Percentiles rank a stretch among this genome's conserved stretches.
These are phyloP conservation scores for Raddia distichophylla DNA, from an alignment of 176 grass and related monocot species.

Conservation along the genomic window DNA sequence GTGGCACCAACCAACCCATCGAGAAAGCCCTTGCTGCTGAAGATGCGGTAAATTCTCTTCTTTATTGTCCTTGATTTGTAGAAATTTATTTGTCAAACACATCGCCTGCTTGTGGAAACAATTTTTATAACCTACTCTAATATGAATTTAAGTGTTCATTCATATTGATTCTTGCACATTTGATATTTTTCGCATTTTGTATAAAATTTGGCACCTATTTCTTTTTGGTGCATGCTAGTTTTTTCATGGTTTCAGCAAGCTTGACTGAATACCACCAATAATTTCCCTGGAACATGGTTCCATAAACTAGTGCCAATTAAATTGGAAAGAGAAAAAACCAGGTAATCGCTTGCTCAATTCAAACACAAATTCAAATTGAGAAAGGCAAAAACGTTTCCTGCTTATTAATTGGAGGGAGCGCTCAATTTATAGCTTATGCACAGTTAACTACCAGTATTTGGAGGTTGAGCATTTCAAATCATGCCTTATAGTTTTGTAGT, in stretches of 20 bases:
- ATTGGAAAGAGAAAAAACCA: too few species aligned
- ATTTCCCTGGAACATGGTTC: neutral
- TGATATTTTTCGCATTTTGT: neutral
- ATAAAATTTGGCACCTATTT: neutral
- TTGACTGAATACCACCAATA: neutral
- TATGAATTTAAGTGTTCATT: neutral
- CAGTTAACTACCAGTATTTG: neutral
- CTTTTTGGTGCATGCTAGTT: neutral
- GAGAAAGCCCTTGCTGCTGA: conserved; percentile 71
- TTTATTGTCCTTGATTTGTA: neutral
- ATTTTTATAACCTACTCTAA: neutral
- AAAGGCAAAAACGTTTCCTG: too few species aligned
- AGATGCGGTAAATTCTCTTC: conserved; percentile 69
- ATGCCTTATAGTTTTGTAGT: neutral
- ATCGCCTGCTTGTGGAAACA: neutral
- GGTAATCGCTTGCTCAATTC: too few species aligned
- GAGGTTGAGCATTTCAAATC: neutral
- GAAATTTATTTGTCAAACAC: neutral
- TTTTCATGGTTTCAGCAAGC: neutral
- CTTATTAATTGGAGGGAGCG: neutral
- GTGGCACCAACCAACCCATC: conserved; percentile 64
- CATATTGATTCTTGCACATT: neutral
- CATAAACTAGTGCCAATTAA: neutral
- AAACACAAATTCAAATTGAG: too few species aligned
- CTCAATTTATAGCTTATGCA: neutral